phyloP scores from a whole-genome alignment of 768 basidiomycete species.

The Boletus patriciae region DNA sequence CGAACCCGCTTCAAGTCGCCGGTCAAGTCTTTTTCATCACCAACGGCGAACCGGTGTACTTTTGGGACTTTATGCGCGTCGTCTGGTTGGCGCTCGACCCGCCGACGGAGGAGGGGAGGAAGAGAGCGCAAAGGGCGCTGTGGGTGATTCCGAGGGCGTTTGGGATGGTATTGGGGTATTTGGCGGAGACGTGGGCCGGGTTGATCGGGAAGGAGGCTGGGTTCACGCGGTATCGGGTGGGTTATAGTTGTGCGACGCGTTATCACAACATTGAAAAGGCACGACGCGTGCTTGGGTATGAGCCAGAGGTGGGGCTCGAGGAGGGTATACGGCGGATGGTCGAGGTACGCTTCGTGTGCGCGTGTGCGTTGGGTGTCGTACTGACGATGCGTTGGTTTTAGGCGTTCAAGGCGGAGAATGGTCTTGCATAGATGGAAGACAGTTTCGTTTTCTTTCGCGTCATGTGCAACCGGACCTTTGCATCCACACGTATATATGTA shows the following conservation, averaged over 20 bases:
- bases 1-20: constrained; percentile 72
- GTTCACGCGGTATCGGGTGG: constrained; percentile 84
- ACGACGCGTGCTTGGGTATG: constrained; percentile 87
- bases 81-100: constrained; percentile 75
- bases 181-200: constrained; percentile 73
- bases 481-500: not conserved
- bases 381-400: constrained; percentile 7
- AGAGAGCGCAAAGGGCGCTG: constrained; percentile 37
- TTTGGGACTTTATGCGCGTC: constrained; percentile 88
- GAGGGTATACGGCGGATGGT: constrained; percentile 83
- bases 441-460: not conserved
- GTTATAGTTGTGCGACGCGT: constrained; percentile 72
- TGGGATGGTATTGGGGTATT: constrained; percentile 68
- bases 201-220: constrained; percentile 75
- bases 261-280: constrained; percentile 97
- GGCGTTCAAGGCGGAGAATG: constrained; percentile 35
- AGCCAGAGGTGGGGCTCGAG: constrained; percentile 83
- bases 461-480: not conserved
- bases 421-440: constrained; percentile 19
- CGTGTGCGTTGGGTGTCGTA: not conserved
- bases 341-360: constrained; percentile 50
- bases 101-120: constrained; percentile 43
- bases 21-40: constrained; percentile 97
- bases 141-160: constrained; percentile 59
- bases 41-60: constrained; percentile 93